Evolutionary conservation across 805 yeast species (phyloP).

Genomic region (Schwanniomyces polymorphus): DNA sequence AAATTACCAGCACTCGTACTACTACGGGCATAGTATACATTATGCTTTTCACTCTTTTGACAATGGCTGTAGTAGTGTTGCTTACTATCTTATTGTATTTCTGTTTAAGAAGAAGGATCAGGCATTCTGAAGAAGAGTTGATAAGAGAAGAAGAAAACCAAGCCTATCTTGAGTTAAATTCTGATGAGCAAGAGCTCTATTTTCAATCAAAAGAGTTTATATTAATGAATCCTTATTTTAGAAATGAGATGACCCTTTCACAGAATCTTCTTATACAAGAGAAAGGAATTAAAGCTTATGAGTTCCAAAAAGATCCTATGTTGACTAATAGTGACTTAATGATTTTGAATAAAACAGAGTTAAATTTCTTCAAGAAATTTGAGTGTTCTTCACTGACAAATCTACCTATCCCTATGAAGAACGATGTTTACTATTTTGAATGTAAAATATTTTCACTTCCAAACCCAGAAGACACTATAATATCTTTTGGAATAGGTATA

Average conservation of each 20-base stretch:
- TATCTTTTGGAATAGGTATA: slow-evolving; percentile 80
- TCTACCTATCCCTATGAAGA: slow-evolving; percentile 78
- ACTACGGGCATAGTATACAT: neutral
- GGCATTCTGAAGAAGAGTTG: slow-evolving; percentile 50
- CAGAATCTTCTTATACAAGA: slow-evolving; percentile 74
- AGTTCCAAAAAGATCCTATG: slow-evolving; percentile 63
- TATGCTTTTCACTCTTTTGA: slow-evolving; percentile 3
- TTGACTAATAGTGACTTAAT: slow-evolving; percentile 55
- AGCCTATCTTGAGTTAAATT: slow-evolving; percentile 59
- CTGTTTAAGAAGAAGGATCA: slow-evolving; percentile 9
- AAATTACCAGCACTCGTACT: neutral
- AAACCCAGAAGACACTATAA: slow-evolving; percentile 50
- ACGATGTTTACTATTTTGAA: slow-evolving; percentile 88
- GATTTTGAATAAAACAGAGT: slow-evolving; percentile 65
- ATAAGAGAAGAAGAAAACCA: slow-evolving; percentile 59
- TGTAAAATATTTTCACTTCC: slow-evolving; percentile 75
- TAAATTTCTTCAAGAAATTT: slow-evolving; percentile 56
- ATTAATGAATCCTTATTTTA: slow-evolving; percentile 28
- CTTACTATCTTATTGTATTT: slow-evolving; percentile 5
- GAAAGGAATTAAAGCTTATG: slow-evolving; percentile 89
- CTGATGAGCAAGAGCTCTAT: slow-evolving; percentile 68
- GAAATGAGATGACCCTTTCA: slow-evolving; percentile 51
- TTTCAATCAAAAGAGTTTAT: slow-evolving; percentile 60
- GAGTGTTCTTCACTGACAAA: slow-evolving; percentile 76
- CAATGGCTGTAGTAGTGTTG: slow-evolving; percentile 5